Evolutionary conservation across 495 filamentous ascomycete species (phyloP), one percentile per base, ranked within the genome.

Genomic region (Talaromyces stipitatus): DNA sequence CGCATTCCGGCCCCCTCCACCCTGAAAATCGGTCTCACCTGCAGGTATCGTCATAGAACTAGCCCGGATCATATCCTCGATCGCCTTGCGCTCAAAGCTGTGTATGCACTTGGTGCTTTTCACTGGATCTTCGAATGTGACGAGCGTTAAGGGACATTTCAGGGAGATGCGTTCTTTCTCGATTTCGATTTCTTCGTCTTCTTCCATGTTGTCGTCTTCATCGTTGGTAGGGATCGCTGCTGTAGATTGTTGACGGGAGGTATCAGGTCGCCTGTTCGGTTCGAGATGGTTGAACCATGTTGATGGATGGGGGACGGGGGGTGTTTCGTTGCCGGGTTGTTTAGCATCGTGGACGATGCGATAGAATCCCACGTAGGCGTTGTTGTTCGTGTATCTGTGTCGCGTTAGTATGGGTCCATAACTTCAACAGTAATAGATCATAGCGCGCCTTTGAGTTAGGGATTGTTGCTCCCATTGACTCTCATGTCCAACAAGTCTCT

Each of bases 31-130:
- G 8, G 27, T 11, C 2, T 55, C 60, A 4, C 65, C 58, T 0
- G 61, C 55, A 2, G 50, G 61, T 0, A 62, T 60, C 12, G 69
- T 64, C 5, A 70, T 51, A 1, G 60, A 65, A 50, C 72, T 80
- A 20, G 60, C 56, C 3, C 61, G 48, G 32, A 95, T 80, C 71
- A 89, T 86, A 12, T 80, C 74, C 32, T 81, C 26, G 56, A 96
- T 89, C 5, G 89, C 88, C 2, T 70, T 62, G 61, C 82, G 85
- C 69, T 96, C 87, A 68, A 95, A 96, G 8, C 80, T 88, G 66
- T 96, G 91, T 8, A 80, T 84, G 73, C 91, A 96, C 61, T 87
- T 86, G 3, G 70, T 79, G 68, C 83, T 90, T n/a, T 81, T 91
- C 2, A 80, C 72, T 0, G 91, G 91, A 47, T 92, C 82, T 24